Evolutionary conservation across 2,329 filamentous ascomycete genomes (phyloP), one percentile per base, ranked within the genome.

Genomic region (Drechslerella dactyloides): DNA sequence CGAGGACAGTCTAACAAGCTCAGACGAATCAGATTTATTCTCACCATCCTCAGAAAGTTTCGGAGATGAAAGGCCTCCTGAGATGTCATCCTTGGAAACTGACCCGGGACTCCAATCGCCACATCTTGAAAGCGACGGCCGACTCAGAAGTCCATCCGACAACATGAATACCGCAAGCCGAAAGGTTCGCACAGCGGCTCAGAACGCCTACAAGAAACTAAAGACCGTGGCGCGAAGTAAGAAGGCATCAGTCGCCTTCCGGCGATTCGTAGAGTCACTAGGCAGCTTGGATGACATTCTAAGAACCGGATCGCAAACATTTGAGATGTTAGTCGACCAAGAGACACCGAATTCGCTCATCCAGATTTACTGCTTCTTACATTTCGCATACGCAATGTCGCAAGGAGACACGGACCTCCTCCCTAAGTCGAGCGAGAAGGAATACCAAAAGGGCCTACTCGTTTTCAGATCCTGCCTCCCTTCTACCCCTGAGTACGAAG

Each of bases 321-420:
- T 44, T 19, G 68, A 72, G 24, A 64, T 65, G 60, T 55, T 72
- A 8, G 27, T 72, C 24, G 68, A 72, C 23, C 68, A 72, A 24
- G 53, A 65, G 42, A 72, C 68, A 2, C 68, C 68, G 27, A 60
- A 65, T 33, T 65, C 60, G n/a, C 55, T 72, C 17, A 65, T 60
- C 30, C 54, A 72, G 60, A 72, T 72, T n/a, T 72, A 72, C 51
- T 72, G 68, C 44, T 72, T 72, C 51, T 60, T 72, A 11, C 68
- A 72, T n/a, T 72, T 72, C 44, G 68, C 68, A 15, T 72, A 72
- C 27, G 68, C 68, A 40, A 72, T 72, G 68, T 72, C 68, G 11
- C 68, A 72, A 53, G 68, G 68, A 1, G 68, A 72, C 24, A 72
- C 55, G 27, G 68, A 72, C 17, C 44, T 72, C 6, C 17, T 72